Base-by-base conservation (phyloP, 1,139 yeast species). In the Trichomonascaceae sp. region DNA sequence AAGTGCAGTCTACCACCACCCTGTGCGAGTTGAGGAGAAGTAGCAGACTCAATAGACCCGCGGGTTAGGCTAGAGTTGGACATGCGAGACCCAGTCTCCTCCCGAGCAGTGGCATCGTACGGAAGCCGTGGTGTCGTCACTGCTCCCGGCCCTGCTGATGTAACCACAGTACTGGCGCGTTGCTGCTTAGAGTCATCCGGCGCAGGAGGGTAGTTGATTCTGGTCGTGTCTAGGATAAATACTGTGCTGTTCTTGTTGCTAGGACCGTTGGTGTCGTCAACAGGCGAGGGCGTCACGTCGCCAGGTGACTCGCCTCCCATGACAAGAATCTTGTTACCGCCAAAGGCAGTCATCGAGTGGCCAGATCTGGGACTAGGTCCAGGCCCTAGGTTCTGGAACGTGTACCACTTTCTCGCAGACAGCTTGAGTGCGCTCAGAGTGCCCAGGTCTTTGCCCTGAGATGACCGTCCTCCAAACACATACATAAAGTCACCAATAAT, bases 301-400 rank as follows among this genome's bases (percentile, higher is more conserved):
- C 50, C 53, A 3, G 57, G 54, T 4, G 54, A 50, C 39, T 84
- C 94, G 40, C 98, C 98, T 30, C 98, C 98, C 81, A 92, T 77
- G 16, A 89, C 74, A 17, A 87, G 54, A 34, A 89, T 56, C 55
- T 77, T 81, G 51, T 81, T 74, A 41, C 69, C 71, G 32, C 64
- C 71, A 34, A 80, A 65, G 38, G 77, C 72, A 2, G 96, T 76
- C 64, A 89, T 65, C 6, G 95, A 74, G 56, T 89, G 98, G n/a
- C 98, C 98, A 42, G 93, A 81, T 46, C 96, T 72, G 14, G 93
- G 75, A 30, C 87, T 79, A 3, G 97, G 96, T 11, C 74, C 68
- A 11, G 66, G 64, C 17, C 69, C 66, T 37, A 70, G 60, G 38
- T 65, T 64, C 40, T 65, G 68, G 47, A 81, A 69, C 40, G 74